Evolutionary conservation across 73 alveolate genomes (phyloP).

Genomic region (Symbiodinium natans): DNA sequence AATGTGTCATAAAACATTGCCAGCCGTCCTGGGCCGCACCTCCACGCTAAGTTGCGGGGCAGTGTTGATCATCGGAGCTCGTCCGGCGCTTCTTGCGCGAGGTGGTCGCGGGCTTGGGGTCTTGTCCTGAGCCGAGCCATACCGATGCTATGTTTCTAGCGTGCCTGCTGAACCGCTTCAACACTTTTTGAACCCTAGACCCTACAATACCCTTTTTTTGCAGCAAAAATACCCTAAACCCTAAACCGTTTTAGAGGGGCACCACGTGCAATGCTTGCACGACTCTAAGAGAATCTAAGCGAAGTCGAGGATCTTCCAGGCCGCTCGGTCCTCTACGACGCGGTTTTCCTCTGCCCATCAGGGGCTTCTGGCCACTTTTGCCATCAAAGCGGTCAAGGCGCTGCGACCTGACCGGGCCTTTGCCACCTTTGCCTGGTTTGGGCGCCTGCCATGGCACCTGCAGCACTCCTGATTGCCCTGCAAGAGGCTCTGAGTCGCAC

Average conservation of each 20-base stretch:
- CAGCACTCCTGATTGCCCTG: too few species aligned
- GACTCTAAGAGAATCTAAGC: not conserved
- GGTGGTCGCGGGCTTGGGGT: constrained; percentile 78
- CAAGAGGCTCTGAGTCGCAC: not conserved
- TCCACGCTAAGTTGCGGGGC: constrained; percentile 24
- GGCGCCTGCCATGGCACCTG: not conserved
- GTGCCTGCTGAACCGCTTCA: too few species aligned
- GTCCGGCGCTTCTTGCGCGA: not conserved
- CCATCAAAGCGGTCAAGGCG: too few species aligned
- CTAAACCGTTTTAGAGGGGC: not conserved
- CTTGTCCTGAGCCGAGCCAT: constrained; percentile 49
- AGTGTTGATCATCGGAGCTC: not conserved
- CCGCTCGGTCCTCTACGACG: not conserved
- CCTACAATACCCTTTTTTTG: too few species aligned
- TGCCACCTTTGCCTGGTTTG: not conserved
- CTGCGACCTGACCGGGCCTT: not conserved
- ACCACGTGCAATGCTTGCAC: not conserved
- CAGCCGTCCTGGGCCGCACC: constrained; percentile 29
- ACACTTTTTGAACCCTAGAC: too few species aligned
- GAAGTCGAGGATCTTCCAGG: not conserved
- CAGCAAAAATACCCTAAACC: not conserved
- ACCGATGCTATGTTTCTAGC: too few species aligned
- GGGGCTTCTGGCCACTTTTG: not conserved
- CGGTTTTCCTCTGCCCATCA: not conserved
- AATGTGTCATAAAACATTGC: too few species aligned